phyloP scores from a whole-genome alignment of 139 green algal genomes.

The Coelastrella sp. region DNA sequence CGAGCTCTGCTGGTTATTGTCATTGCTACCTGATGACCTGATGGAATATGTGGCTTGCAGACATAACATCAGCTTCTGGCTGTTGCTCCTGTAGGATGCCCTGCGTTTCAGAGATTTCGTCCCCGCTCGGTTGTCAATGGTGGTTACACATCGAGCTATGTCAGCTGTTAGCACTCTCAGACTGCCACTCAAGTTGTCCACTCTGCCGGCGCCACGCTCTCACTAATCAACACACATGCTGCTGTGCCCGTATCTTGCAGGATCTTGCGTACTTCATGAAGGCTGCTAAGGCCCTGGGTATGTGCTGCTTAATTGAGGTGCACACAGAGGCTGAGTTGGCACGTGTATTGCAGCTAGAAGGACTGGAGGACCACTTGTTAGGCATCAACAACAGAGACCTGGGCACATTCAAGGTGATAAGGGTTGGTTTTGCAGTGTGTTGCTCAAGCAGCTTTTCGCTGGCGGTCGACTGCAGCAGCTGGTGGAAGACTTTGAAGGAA shows the following conservation, averaged over 20 bases:
- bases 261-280: conserved; percentile 96
- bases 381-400: conserved; percentile 99
- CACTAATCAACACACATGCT: neutral
- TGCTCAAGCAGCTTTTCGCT: neutral
- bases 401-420: conserved; percentile 90
- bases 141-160: too few species aligned
- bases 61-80: neutral
- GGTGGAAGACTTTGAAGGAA: too few species aligned
- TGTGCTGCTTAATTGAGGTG: conserved; percentile 83
- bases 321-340: conserved; percentile 94
- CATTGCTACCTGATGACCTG: too few species aligned
- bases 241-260: neutral
- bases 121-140: too few species aligned
- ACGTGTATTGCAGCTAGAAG: conserved; percentile 87
- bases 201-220: too few species aligned
- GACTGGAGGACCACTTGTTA: conserved; percentile 88
- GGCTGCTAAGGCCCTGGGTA: conserved; percentile 72
- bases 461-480: too few species aligned
- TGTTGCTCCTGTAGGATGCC: neutral
- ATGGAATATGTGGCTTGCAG: too few species aligned
- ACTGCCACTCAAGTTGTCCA: too few species aligned
- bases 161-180: too few species aligned
- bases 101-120: too few species aligned
- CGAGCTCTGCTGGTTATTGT: neutral
- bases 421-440: too few species aligned